These are phyloP conservation scores for Pseudogymnoascus sp. DNA, from an alignment of 2,329 filamentous ascomycete species.

Conservation along the genomic window DNA sequence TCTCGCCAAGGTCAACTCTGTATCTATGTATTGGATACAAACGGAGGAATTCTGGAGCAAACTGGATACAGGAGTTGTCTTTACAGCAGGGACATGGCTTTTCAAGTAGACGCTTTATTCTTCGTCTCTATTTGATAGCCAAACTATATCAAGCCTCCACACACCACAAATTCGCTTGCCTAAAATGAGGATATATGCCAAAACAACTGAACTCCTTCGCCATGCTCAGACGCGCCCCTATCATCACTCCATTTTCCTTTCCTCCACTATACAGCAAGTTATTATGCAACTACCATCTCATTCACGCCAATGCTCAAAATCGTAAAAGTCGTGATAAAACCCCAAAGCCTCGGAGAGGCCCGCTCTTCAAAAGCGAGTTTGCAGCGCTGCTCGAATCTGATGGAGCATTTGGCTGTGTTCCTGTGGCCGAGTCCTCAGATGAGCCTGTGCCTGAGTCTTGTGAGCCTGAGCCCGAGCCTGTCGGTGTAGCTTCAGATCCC, in stretches of 20 bases:
- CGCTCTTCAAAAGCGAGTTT: not conserved
- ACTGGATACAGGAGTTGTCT: not conserved
- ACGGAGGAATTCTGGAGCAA: not conserved
- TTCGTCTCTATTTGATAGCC: not conserved
- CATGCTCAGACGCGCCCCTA: not conserved
- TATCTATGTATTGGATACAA: not conserved
- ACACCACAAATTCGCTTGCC: not conserved
- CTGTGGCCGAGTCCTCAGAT: not conserved
- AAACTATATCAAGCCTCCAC: not conserved
- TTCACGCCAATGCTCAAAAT: not conserved
- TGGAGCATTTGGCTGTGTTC: not conserved
- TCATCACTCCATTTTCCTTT: not conserved
- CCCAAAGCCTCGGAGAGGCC: not conserved
- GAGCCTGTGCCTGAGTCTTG: not conserved
- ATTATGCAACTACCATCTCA: not conserved
- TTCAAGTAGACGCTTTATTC: not conserved
- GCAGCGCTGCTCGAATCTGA: not conserved
- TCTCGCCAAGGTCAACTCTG: not conserved
- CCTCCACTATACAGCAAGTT: not conserved
- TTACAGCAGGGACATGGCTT: not conserved
- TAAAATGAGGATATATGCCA: constrained; percentile 1
- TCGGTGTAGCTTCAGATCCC: not conserved
- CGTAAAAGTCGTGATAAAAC: not conserved
- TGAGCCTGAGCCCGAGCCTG: not conserved
- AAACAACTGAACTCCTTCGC: constrained; percentile 1